Conservation (phyloP, 495 filamentous ascomycete species). For the Penicillium desertorum region DNA sequence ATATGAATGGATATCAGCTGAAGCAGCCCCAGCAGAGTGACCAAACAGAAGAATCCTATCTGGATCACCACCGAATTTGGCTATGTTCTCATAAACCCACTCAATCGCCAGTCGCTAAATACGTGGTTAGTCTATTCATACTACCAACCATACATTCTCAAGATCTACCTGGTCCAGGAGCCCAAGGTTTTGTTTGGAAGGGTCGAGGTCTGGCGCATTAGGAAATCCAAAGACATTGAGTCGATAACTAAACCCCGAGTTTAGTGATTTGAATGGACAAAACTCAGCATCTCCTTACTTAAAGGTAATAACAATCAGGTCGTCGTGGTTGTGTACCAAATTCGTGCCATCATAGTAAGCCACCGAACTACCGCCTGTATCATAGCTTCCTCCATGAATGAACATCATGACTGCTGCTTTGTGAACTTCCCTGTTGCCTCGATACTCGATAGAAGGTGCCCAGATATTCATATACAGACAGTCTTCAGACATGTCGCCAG, state of each 20-base stretch:
- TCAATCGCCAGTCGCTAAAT: conserved; percentile 36
- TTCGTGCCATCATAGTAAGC: conserved; percentile 40
- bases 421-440: not conserved
- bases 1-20: conserved; percentile 32
- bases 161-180: conserved; percentile 33
- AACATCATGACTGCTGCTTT: conserved; percentile 24
- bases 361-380: conserved; percentile 31
- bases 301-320: conserved; percentile 39
- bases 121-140: not conserved
- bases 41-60: conserved; percentile 36
- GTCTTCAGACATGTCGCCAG: conserved; percentile 41
- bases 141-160: not conserved
- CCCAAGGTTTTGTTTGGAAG: conserved; percentile 30
- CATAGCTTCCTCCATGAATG: conserved; percentile 30
- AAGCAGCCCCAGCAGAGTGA: conserved; percentile 34
- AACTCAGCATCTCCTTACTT: conserved; percentile 13
- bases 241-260: conserved; percentile 25
- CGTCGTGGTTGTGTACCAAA: conserved; percentile 28
- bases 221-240: conserved; percentile 42
- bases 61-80: conserved; percentile 39
- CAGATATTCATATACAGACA: conserved; percentile 57
- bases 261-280: not conserved
- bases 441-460: conserved; percentile 26
- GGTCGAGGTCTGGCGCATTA: conserved; percentile 24
- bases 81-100: conserved; percentile 38